Conservation (phyloP, 2,329 filamentous ascomycete genomes). For the Trematosphaeria pertusa region DNA sequence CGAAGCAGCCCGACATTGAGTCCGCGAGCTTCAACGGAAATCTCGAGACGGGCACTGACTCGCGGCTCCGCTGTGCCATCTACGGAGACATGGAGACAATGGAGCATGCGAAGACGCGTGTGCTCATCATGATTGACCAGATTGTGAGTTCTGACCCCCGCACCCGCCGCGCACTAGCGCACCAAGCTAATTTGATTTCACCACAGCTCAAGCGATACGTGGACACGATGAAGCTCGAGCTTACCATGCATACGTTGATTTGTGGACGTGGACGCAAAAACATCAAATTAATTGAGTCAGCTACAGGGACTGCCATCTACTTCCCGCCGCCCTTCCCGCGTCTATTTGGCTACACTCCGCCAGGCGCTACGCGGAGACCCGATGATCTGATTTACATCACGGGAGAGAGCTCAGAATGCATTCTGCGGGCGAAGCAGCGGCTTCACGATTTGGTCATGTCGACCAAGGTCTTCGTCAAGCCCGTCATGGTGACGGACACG, state of each 20-base stretch:
- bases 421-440: slow-evolving; percentile 88
- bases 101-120: slow-evolving; percentile 94
- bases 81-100: slow-evolving; percentile 95
- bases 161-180: slow-evolving; percentile 26
- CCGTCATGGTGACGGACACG: slow-evolving; percentile 84
- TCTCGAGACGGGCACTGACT: slow-evolving; percentile 82
- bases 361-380: slow-evolving; percentile 79
- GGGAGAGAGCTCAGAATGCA: slow-evolving; percentile 82
- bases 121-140: slow-evolving; percentile 96
- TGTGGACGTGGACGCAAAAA: slow-evolving; percentile 95
- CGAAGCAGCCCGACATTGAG: slow-evolving; percentile 81
- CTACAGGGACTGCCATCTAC: slow-evolving; percentile 96
- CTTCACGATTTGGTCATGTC: slow-evolving; percentile 83
- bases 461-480: slow-evolving; percentile 82
- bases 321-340: slow-evolving; percentile 94
- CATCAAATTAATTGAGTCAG: slow-evolving; percentile 96
- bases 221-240: slow-evolving; percentile 81
- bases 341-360: slow-evolving; percentile 88
- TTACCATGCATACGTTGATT: slow-evolving; percentile 88
- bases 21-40: slow-evolving; percentile 75
- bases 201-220: slow-evolving; percentile 73
- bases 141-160: slow-evolving; percentile 65
- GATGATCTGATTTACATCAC: slow-evolving; percentile 95
- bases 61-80: slow-evolving; percentile 89
- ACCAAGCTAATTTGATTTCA: slow-evolving; percentile 43